These are phyloP conservation scores for Nymphaea thermarum DNA, from an alignment of 164 flowering plant genomes.

Conservation along the genomic window DNA sequence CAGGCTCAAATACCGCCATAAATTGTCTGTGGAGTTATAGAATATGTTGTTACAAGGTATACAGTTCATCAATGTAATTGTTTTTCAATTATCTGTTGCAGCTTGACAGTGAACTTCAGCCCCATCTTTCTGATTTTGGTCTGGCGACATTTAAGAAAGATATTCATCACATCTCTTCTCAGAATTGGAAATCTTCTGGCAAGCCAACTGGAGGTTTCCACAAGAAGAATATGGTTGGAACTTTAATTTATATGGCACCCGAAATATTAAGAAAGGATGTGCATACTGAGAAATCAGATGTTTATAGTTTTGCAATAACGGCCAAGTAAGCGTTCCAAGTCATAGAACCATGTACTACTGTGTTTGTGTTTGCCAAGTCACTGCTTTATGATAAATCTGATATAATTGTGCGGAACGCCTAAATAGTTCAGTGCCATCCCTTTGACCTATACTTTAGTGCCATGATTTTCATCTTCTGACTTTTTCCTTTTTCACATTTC, in stretches of 20 bases:
- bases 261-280: constrained; percentile 72
- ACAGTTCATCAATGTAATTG: background rate
- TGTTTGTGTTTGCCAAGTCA: too few species aligned
- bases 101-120: constrained; percentile 55
- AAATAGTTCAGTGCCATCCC: too few species aligned
- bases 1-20: background rate
- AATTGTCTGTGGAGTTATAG: background rate
- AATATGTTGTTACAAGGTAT: background rate
- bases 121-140: constrained; percentile 89
- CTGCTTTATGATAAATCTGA: too few species aligned
- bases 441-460: too few species aligned
- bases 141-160: constrained; percentile 67
- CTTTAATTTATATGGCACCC: constrained; percentile 95
- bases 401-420: too few species aligned
- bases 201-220: constrained; percentile 99
- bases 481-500: background rate
- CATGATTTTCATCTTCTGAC: background rate
- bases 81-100: constrained; percentile 23
- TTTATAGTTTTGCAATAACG: constrained; percentile 77
- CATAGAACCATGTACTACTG: too few species aligned
- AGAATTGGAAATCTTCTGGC: constrained; percentile 84
- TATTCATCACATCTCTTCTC: constrained; percentile 42
- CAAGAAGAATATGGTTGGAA: constrained; percentile 93
- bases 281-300: constrained; percentile 87
- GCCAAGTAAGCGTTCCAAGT: constrained; percentile 53